phyloP scores from a whole-genome alignment of 73 alveolate species.

The Breviolum minutum region DNA sequence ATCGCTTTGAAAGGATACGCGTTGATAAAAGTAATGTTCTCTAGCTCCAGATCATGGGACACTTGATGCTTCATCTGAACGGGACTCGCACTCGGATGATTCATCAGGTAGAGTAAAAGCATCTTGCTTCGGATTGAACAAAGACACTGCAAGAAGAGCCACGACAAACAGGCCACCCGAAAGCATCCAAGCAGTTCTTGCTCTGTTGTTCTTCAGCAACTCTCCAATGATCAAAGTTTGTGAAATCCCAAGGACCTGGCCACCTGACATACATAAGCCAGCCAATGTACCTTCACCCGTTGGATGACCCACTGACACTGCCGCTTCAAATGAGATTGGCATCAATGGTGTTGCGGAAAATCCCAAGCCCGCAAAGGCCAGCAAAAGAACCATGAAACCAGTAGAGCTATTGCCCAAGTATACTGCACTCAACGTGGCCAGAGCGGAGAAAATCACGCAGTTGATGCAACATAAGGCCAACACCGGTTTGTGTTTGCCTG shows the following conservation, averaged over 20 bases:
- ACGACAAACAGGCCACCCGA: constrained; percentile 61
- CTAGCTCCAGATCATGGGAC: not conserved
- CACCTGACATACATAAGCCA: constrained; percentile 87
- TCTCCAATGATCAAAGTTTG: constrained; percentile 74
- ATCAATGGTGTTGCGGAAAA: constrained; percentile 80
- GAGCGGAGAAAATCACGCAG: constrained; percentile 65
- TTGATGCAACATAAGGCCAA: constrained; percentile 37
- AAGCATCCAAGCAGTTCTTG: constrained; percentile 59
- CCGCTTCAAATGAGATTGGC: constrained; percentile 95
- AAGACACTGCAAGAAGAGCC: constrained; percentile 28
- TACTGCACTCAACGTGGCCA: constrained; percentile 37
- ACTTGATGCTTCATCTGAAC: constrained; percentile 24
- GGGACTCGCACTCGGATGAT: not conserved
- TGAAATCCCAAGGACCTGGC: constrained; percentile 71
- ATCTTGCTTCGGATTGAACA: constrained; percentile 51
- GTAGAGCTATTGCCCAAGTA: constrained; percentile 39
- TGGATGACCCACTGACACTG: constrained; percentile 67
- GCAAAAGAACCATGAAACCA: constrained; percentile 15
- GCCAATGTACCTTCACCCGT: constrained; percentile 91
- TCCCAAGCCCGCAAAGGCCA: constrained; percentile 84
- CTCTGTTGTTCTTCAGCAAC: constrained; percentile 1
- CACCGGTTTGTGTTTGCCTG: constrained; percentile 82
- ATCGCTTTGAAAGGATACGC: not conserved
- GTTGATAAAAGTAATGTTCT: no score
- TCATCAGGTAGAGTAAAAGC: constrained; percentile 27